Evolutionary conservation across 2,329 filamentous ascomycete genomes (phyloP), one percentile per base, ranked within the genome.

Genomic region (Phyllosticta citrichinensis): DNA sequence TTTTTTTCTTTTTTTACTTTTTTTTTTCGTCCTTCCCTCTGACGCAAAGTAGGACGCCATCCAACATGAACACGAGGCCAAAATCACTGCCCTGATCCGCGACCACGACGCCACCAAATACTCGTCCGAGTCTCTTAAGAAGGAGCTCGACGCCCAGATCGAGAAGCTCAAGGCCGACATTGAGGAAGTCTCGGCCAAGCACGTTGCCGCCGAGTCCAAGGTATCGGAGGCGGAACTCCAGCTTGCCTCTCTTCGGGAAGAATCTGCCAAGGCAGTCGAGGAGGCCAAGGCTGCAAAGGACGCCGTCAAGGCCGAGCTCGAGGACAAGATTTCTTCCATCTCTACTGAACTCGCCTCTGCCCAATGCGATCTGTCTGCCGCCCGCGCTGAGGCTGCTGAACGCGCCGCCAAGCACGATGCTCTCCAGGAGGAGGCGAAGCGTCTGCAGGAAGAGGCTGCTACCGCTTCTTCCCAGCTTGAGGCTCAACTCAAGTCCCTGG

Each of bases 401-500:
- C 65, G 70, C 63, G 62, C 62, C 55, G 64, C 69, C 63, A 69
- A 72, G 51, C 67, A 8, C 59, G 57, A 56, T 54, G 57, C 52
- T 50, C 55, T 62, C 20, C 56, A 64, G 14, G 61, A 56, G 11
- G 61, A 60, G 53, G 52, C 40, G 2, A 56, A 35, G 19, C 54
- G 35, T 50, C 54, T 55, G 19, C 56, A 64, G 20, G 56, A 58
- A 40, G 60, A 61, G 52, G 58, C 62, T n/a, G 47, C 57, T 20
- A 52, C 57, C 35, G 47, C 52, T 11, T 53, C 35, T 30, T 53
- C 40, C n/a, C 58, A 64, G 2, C 65, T 71, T 51, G 66, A 71
- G 62, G 64, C 65, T 12, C 66, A 70, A 60, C 68, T 73, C 35
- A 65, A 68, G 61, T 63, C 66, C 52, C 66, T 73, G 47, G 68